These are phyloP conservation scores for Ogataea pini DNA, from an alignment of 805 yeast species.

Conservation along the genomic window DNA sequence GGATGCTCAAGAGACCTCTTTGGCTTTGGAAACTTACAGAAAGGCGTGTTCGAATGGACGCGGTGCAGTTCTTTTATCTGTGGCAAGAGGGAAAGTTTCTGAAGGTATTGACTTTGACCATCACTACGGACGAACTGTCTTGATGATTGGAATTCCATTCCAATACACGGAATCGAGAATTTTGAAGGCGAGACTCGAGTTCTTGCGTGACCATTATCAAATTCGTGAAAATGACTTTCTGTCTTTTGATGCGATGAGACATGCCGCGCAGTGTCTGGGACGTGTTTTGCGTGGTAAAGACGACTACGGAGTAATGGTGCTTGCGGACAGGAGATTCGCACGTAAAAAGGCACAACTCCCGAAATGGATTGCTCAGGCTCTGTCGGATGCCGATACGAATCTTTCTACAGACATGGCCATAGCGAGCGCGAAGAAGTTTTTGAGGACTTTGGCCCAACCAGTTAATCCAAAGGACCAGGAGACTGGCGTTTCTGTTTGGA, in stretches of 20 bases:
- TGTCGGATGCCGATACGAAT: slow-evolving; percentile 87
- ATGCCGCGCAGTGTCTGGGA: slow-evolving; percentile 98
- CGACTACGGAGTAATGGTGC: slow-evolving; percentile 97
- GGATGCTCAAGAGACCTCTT: slow-evolving; percentile 96
- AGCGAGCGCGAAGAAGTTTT: slow-evolving; percentile 88
- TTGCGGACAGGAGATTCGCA: slow-evolving; percentile 92
- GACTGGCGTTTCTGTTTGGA: slow-evolving; percentile 89
- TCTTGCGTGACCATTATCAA: slow-evolving; percentile 87
- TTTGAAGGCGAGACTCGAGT: slow-evolving; percentile 91
- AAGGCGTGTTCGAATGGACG: slow-evolving; percentile 97
- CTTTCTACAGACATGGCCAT: slow-evolving; percentile 97
- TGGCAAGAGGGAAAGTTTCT: slow-evolving; percentile 98
- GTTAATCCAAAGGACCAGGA: slow-evolving; percentile 85
- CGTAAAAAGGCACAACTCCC: slow-evolving; percentile 87
- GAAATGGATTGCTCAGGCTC: slow-evolving; percentile 94
- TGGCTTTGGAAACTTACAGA: slow-evolving; percentile 93
- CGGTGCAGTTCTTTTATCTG: slow-evolving; percentile 94
- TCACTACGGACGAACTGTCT: slow-evolving; percentile 94
- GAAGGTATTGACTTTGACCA: slow-evolving; percentile 99
- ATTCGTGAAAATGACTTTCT: slow-evolving; percentile 92
- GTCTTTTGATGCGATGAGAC: slow-evolving; percentile 99
- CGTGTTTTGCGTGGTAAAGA: slow-evolving; percentile 97
- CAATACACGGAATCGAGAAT: slow-evolving; percentile 98
- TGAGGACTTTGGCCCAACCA: slow-evolving; percentile 94
- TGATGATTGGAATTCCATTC: slow-evolving; percentile 99